Conservation (phyloP, 257 asterid species). For the Ilex asprella region DNA sequence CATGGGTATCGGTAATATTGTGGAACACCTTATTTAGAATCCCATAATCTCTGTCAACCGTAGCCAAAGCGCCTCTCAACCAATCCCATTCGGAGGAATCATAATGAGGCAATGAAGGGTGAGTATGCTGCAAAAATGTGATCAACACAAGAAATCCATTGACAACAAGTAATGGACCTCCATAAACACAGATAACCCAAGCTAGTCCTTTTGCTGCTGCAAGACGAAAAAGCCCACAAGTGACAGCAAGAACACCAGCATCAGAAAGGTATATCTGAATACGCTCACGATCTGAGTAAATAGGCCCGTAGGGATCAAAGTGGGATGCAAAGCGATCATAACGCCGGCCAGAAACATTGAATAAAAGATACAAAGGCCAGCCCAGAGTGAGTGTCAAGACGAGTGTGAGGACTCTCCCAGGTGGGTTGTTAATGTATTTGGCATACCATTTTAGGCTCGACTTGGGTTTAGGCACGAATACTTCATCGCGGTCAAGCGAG, state of each 20-base stretch:
- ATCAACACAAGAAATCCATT: slow-evolving; percentile 76
- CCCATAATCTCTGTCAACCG: slow-evolving; percentile 70
- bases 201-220: slow-evolving; percentile 49
- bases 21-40: slow-evolving; percentile 70
- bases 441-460: slow-evolving; percentile 32
- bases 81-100: slow-evolving; percentile 85
- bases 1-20: slow-evolving; percentile 75
- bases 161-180: slow-evolving; percentile 57
- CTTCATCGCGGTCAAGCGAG: slow-evolving; percentile 75
- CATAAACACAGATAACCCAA: slow-evolving; percentile 54
- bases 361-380: slow-evolving; percentile 71
- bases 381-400: slow-evolving; percentile 52
- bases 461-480: slow-evolving; percentile 59
- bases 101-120: slow-evolving; percentile 70
- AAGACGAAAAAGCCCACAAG: slow-evolving; percentile 43
- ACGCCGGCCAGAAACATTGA: slow-evolving; percentile 64
- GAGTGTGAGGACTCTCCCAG: slow-evolving; percentile 48
- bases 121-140: slow-evolving; percentile 80
- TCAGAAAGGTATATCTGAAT: slow-evolving; percentile 59
- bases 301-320: slow-evolving; percentile 62
- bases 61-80: slow-evolving; percentile 76
- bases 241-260: slow-evolving; percentile 40
- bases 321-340: slow-evolving; percentile 78
- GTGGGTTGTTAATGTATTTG: slow-evolving; percentile 58
- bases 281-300: slow-evolving; percentile 65